phyloP scores from a whole-genome alignment of 371 early-diverging fungal genomes.

The Mucor velutinosus region DNA sequence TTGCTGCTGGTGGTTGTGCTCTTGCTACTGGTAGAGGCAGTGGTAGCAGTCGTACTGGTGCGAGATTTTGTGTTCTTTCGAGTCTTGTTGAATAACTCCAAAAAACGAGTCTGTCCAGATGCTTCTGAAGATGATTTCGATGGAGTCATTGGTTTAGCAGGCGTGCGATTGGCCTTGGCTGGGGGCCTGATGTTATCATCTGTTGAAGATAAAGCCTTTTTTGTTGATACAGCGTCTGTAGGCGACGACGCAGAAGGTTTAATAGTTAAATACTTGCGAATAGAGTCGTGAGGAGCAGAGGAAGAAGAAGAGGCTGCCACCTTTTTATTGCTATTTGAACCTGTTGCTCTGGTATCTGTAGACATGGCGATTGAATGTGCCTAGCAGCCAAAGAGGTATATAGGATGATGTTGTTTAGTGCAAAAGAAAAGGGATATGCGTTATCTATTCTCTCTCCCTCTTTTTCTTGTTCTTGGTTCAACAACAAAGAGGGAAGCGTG shows the following conservation, averaged over 20 bases:
- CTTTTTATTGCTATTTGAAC: neutral
- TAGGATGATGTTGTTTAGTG: neutral
- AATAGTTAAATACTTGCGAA: slow-evolving; percentile 6
- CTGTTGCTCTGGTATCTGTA: neutral
- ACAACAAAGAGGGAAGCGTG: neutral
- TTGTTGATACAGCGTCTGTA: neutral
- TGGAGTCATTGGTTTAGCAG: neutral
- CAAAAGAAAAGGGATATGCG: neutral
- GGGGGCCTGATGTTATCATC: neutral
- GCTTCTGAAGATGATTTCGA: neutral
- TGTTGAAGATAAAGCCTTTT: neutral
- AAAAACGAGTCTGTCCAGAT: neutral
- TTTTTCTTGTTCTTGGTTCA: neutral
- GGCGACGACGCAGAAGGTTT: neutral
- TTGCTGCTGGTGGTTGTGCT: neutral
- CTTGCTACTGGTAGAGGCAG: neutral
- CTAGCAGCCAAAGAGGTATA: neutral
- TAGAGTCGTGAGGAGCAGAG: neutral
- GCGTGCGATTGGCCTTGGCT: neutral
- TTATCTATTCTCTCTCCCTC: neutral
- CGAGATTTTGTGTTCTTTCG: neutral
- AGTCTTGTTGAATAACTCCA: neutral
- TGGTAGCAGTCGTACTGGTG: neutral
- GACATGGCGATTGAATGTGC: slow-evolving; percentile 8
- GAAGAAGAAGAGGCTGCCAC: neutral